These are phyloP conservation scores for Handroanthus guayacan DNA, from an alignment of 257 asterid species.

Conservation along the genomic window DNA sequence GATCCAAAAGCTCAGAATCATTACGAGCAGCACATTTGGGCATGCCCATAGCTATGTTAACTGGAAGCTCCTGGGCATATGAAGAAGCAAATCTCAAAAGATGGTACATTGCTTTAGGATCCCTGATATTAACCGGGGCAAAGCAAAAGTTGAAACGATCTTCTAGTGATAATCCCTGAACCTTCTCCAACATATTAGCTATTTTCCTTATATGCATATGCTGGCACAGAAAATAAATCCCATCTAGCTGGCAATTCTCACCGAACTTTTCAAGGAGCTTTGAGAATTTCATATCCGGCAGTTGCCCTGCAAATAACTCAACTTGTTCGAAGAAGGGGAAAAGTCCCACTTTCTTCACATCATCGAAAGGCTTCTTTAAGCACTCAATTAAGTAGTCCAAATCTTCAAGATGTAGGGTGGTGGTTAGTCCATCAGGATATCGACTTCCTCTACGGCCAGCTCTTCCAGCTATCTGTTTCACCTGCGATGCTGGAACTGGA, in stretches of 20 bases:
- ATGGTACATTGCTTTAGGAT: slow-evolving; percentile 93
- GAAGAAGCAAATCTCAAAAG: slow-evolving; percentile 79
- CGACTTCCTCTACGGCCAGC: slow-evolving; percentile 97
- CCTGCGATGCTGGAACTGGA: slow-evolving; percentile 90
- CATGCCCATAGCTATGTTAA: slow-evolving; percentile 89
- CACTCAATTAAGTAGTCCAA: slow-evolving; percentile 82
- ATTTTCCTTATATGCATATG: slow-evolving; percentile 77
- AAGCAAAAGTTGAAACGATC: slow-evolving; percentile 94
- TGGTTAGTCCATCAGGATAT: slow-evolving; percentile 88
- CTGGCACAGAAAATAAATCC: slow-evolving; percentile 79
- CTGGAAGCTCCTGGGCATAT: slow-evolving; percentile 77
- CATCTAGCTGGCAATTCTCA: slow-evolving; percentile 76
- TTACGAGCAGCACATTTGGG: slow-evolving; percentile 79
- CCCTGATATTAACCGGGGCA: slow-evolving; percentile 88
- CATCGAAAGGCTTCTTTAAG: slow-evolving; percentile 84
- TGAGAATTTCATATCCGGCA: slow-evolving; percentile 62
- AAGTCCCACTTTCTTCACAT: slow-evolving; percentile 86
- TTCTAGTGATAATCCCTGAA: slow-evolving; percentile 76
- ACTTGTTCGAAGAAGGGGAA: slow-evolving; percentile 92
- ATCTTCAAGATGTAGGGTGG: slow-evolving; percentile 83
- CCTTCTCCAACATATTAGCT: slow-evolving; percentile 84
- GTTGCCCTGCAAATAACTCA: slow-evolving; percentile 83
- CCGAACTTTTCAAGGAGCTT: slow-evolving; percentile 78
- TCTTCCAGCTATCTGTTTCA: slow-evolving; percentile 96
- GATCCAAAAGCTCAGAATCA: slow-evolving; percentile 95